A percentile compares a stretch with the other conserved stretches of the same genome.
Evolutionary conservation across 208 protist genomes (phyloP).

Genomic region (Phytomonas sp.): DNA sequence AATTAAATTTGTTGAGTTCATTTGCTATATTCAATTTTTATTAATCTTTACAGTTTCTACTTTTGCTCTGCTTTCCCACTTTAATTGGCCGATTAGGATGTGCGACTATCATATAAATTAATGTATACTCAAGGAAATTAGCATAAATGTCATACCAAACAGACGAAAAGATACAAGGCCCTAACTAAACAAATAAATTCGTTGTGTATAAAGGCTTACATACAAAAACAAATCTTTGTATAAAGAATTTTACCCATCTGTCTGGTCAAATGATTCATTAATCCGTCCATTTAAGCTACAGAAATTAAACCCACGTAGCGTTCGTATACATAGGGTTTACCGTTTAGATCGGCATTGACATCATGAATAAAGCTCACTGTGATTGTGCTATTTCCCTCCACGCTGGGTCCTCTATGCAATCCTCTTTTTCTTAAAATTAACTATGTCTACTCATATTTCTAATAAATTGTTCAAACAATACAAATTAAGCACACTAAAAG

Average conservation of each 20-base stretch:
- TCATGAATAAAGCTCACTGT: slow-evolving; percentile 28
- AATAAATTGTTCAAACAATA: slow-evolving; percentile 6
- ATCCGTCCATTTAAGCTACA: neutral
- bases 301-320: slow-evolving; percentile 17
- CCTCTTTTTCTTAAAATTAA: slow-evolving; percentile 34
- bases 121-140: too few species aligned
- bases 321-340: slow-evolving; percentile 54
- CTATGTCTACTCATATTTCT: slow-evolving; percentile 17
- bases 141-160: neutral
- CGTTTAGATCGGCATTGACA: slow-evolving; percentile 52
- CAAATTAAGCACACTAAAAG: slow-evolving; percentile 2
- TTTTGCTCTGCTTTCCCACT: too few species aligned
- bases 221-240: neutral
- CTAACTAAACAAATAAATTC: neutral
- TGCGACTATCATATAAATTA: too few species aligned
- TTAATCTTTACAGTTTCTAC: neutral
- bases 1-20: neutral
- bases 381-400: slow-evolving; percentile 17
- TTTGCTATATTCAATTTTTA: slow-evolving; percentile 1
- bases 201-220: neutral
- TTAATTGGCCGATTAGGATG: too few species aligned
- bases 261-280: neutral
- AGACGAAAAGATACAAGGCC: neutral
- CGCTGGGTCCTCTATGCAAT: slow-evolving; percentile 18
- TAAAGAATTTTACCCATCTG: neutral